phyloP scores from a whole-genome alignment of 1,284 basidiomycete species.

The Marasmius tenuissimus region DNA sequence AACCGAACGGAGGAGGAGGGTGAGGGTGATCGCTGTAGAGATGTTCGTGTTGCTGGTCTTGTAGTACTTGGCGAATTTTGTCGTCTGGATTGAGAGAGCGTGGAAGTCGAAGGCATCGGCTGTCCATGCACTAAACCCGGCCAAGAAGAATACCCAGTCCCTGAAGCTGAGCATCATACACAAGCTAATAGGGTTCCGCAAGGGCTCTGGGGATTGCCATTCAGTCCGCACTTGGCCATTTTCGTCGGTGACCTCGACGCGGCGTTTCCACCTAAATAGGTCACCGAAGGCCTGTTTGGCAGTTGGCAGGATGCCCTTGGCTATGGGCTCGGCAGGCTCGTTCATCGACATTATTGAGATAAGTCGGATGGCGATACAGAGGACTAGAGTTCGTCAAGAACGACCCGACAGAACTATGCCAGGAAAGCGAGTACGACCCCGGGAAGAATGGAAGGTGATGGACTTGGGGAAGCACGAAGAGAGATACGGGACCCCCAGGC shows the following conservation, averaged over 20 bases:
- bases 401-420: no score
- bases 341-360: neutral
- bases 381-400: no score
- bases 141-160: slow-evolving; percentile 5
- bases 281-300: slow-evolving; percentile 2
- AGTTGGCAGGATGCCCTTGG: slow-evolving; percentile 4
- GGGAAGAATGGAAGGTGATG: no score
- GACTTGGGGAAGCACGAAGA: no score
- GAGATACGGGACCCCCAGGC: no score
- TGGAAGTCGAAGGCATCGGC: slow-evolving; percentile 8
- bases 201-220: slow-evolving; percentile 1
- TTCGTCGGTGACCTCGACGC: slow-evolving; percentile 4
- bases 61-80: slow-evolving; percentile 2
- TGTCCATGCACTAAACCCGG: slow-evolving; percentile 4
- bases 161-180: neutral
- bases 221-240: slow-evolving; percentile 2
- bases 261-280: slow-evolving; percentile 3
- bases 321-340: slow-evolving; percentile 6
- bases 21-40: slow-evolving; percentile 18
- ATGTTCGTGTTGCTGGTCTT: neutral
- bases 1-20: slow-evolving; percentile 17
- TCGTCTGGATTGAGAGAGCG: slow-evolving; percentile 3
- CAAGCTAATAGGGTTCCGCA: slow-evolving; percentile 2
- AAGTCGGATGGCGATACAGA: neutral
- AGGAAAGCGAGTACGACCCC: no score